Evolutionary conservation across 495 filamentous ascomycete genomes (phyloP), one percentile per base, ranked within the genome.

Genomic region (Durotheca rogersii): DNA sequence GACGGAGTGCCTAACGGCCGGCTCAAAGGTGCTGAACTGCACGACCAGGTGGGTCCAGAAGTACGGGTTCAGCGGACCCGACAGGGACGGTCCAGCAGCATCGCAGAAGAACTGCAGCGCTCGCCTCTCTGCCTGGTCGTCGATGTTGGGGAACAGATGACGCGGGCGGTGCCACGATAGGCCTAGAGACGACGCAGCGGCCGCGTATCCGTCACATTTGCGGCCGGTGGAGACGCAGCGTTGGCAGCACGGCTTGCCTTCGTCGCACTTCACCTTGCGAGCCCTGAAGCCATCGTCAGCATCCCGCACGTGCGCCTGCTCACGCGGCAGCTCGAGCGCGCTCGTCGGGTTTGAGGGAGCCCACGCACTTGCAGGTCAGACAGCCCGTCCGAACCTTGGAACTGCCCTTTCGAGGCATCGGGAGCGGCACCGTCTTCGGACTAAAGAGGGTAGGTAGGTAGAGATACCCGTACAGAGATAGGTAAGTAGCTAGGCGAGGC

Each of bases 1-100:
- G 6, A 84, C 75, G 20, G 81, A 81, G 57, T 84, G 80, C 62
- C 79, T 79, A 1, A 84, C 73, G 0, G 80, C 79, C 0, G 81
- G 78, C 49, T 83, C 80, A 35, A 64, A 64, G 27, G 73, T 78
- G 48, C 77, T 78, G 11, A 80, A 71, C 59, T 81, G 79, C 4
- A 81, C 74, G 6, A 84, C 72, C 14, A 80, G 60, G 7, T 70
- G 72, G 19, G 73, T 62, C 81, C 81, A 84, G 52, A 85, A 83
- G 45, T 71, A 67, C 21, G 67, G 60, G 58, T 81, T 78, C 21
- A 79, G 61, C 23, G 64, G 73, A 14, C 74, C 79, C 2, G 75
- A 73, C 0, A 79, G 66, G 33, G 61, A 67, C n/a, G 69, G 72
- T 1, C 72, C 72, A 29, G 72, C 72, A 42, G 73, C 66, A 21